Conservation (phyloP, 306 rosid species). For the Sindora glabra region DNA sequence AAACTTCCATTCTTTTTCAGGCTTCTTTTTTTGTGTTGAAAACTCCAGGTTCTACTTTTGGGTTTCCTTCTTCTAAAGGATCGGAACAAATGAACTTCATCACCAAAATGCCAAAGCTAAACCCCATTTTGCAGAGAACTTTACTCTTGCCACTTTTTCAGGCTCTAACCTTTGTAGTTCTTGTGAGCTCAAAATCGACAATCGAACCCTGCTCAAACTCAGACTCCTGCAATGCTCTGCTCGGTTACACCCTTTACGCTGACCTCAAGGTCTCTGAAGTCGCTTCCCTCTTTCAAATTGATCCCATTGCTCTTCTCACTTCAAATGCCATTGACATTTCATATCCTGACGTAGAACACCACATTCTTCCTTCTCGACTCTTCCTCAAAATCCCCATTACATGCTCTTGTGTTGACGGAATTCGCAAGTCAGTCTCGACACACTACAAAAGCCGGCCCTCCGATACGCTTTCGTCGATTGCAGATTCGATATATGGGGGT, state of each 20-base stretch:
- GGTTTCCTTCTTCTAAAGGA: not conserved
- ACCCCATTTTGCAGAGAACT: not conserved
- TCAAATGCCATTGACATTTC: constrained; percentile 91
- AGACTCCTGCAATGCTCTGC: constrained; percentile 71
- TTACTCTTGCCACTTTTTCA: constrained; percentile 16
- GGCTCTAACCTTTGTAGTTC: constrained; percentile 18
- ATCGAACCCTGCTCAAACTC: constrained; percentile 96
- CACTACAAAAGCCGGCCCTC: constrained; percentile 77
- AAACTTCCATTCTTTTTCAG: not conserved
- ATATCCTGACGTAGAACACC: constrained; percentile 90
- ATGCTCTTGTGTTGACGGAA: constrained; percentile 89
- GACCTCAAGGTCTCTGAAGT: constrained; percentile 94
- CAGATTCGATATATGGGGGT: constrained; percentile 67
- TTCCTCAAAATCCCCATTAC: constrained; percentile 72
- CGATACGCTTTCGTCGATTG: constrained; percentile 69
- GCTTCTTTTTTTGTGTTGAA: not conserved
- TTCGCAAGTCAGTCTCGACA: constrained; percentile 76
- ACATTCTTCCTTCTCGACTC: constrained; percentile 77
- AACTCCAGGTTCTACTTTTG: not conserved
- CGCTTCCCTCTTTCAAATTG: constrained; percentile 83
- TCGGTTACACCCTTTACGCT: constrained; percentile 89
- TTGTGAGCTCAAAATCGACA: constrained; percentile 60
- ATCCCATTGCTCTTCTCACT: constrained; percentile 74
- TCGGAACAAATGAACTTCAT: not conserved
- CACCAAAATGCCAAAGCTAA: constrained; percentile 26